phyloP scores from a whole-genome alignment of 2,329 filamentous ascomycete species.

The Verticillium albo-atrum region DNA sequence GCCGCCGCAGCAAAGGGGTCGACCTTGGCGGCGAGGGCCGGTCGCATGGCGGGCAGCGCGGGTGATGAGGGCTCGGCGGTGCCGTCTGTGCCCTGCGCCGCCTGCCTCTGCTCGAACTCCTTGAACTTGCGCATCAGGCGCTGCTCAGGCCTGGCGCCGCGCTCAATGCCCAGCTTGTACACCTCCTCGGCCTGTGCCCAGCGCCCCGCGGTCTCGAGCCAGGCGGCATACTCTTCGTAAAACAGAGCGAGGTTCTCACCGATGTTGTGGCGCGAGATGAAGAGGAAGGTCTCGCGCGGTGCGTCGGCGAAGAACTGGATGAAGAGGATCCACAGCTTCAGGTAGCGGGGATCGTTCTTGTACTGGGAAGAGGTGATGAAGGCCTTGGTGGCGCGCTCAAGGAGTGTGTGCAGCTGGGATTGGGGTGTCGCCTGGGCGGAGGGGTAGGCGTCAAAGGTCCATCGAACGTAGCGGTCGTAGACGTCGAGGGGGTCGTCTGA shows the following conservation, averaged over 20 bases:
- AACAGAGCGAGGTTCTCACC: slow-evolving; percentile 85
- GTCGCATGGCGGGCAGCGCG: slow-evolving; percentile 76
- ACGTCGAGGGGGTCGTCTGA: slow-evolving; percentile 93
- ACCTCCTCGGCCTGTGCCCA: slow-evolving; percentile 94
- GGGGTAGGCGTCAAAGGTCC: slow-evolving; percentile 93
- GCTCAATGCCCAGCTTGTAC: slow-evolving; percentile 83
- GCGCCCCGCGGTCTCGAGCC: slow-evolving; percentile 78
- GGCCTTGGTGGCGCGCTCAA: slow-evolving; percentile 88
- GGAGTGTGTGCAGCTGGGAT: slow-evolving; percentile 81
- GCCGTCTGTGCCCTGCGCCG: slow-evolving; percentile 55
- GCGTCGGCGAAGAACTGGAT: slow-evolving; percentile 88
- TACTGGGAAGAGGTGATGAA: slow-evolving; percentile 85
- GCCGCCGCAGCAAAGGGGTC: slow-evolving; percentile 69
- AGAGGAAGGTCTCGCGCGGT: slow-evolving; percentile 90
- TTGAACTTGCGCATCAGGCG: slow-evolving; percentile 83
- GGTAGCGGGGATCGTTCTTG: slow-evolving; percentile 90
- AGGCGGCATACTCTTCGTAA: slow-evolving; percentile 94
- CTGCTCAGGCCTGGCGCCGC: slow-evolving; percentile 77
- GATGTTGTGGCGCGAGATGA: slow-evolving; percentile 81
- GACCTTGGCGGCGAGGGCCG: slow-evolving; percentile 78
- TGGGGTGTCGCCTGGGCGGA: slow-evolving; percentile 87
- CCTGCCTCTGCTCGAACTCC: slow-evolving; percentile 78
- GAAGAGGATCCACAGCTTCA: slow-evolving; percentile 92
- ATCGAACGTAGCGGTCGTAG: slow-evolving; percentile 94
- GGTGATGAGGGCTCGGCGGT: slow-evolving; percentile 73